These are phyloP conservation scores for Capsicum rhomboideum DNA, from an alignment of 257 asterid genomes.

Conservation along the genomic window DNA sequence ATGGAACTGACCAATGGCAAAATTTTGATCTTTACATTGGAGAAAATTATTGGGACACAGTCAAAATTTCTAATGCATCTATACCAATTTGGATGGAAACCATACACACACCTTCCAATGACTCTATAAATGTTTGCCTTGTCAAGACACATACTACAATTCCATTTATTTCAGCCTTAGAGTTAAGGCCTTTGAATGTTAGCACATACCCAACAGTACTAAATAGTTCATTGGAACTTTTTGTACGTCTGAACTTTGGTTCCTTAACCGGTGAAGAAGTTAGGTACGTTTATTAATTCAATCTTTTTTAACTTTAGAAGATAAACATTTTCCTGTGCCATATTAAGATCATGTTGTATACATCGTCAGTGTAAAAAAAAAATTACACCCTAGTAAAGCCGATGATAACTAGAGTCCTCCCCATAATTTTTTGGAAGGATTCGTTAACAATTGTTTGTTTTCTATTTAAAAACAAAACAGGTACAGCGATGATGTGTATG, in stretches of 20 bases:
- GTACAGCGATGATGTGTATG: conserved; percentile 17
- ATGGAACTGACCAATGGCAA: neutral
- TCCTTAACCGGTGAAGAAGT: neutral
- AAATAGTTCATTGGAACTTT: neutral
- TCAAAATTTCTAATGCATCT: neutral
- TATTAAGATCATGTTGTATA: neutral
- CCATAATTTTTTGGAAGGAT: no score
- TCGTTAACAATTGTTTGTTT: neutral
- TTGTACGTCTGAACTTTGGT: neutral
- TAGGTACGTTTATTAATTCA: neutral
- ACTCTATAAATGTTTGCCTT: conserved; percentile 7
- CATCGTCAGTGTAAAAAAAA: no score
- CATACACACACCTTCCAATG: neutral
- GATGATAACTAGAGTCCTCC: no score
- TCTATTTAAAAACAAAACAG: neutral
- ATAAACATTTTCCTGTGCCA: neutral
- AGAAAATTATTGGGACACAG: conserved; percentile 9
- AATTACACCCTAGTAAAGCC: no score
- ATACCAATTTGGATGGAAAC: neutral
- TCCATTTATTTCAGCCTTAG: conserved; percentile 17
- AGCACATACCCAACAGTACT: neutral
- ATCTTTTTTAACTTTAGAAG: neutral
- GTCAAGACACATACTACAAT: neutral
- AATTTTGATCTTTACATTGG: conserved; percentile 11
- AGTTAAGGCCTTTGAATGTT: conserved; percentile 5